Conservation (phyloP, 2,329 filamentous ascomycete species). For the Lecanosticta acicola region DNA sequence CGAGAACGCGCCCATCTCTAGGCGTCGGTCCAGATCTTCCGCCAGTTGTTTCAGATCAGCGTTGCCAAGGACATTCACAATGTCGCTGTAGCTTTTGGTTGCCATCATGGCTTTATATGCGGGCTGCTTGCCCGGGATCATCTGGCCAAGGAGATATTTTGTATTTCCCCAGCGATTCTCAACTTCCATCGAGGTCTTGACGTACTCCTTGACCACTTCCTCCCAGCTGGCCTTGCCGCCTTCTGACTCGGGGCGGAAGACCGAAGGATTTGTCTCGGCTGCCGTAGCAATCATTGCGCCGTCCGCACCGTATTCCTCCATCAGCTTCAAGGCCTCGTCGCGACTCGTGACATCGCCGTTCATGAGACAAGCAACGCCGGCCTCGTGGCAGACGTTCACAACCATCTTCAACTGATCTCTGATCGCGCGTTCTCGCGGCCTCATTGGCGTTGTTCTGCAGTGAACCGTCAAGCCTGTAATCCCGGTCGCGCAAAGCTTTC, state of each 20-base stretch:
- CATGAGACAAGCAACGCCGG: constrained; percentile 87
- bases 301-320: constrained; percentile 76
- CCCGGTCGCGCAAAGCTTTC: constrained; percentile 73
- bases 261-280: constrained; percentile 85
- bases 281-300: constrained; percentile 96
- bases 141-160: constrained; percentile 79
- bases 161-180: constrained; percentile 89
- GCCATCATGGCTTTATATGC: constrained; percentile 57
- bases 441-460: constrained; percentile 94
- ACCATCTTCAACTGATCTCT: constrained; percentile 77
- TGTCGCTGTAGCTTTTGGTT: constrained; percentile 65
- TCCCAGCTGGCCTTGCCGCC: constrained; percentile 70
- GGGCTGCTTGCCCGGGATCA: constrained; percentile 73
- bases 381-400: constrained; percentile 69
- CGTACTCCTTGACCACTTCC: constrained; percentile 70
- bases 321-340: constrained; percentile 65
- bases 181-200: constrained; percentile 65
- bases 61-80: constrained; percentile 61
- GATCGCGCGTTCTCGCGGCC: constrained; percentile 80
- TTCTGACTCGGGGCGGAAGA: constrained; percentile 64
- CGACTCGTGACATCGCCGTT: constrained; percentile 83
- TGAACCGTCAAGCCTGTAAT: constrained; percentile 91
- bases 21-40: constrained; percentile 56
- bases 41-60: constrained; percentile 58
- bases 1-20: constrained; percentile 47